Percentiles rank a stretch among this genome's conserved stretches.
Conservation (phyloP, 768 basidiomycete species). For the Nidularia sp. region DNA sequence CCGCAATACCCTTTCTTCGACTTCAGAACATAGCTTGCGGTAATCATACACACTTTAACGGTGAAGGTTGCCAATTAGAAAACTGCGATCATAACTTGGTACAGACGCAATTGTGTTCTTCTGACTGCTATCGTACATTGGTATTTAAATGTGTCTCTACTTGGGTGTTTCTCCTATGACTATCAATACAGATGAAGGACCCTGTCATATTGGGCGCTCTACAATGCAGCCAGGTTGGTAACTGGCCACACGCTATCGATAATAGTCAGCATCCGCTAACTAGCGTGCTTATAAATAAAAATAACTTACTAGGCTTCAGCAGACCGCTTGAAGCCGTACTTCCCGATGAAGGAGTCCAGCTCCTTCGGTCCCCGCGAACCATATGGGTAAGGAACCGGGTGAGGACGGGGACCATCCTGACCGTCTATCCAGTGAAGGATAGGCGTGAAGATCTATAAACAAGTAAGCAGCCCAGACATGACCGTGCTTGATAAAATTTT, state of each 20-base stretch:
- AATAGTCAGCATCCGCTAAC: neutral
- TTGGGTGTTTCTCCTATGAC: no score
- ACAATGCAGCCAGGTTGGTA: constrained; percentile 61
- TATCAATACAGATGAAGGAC: no score
- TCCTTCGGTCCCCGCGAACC: constrained; percentile 93
- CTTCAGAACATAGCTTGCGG: no score
- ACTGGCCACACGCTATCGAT: constrained; percentile 65
- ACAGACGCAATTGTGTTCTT: no score
- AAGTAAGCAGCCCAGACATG: neutral
- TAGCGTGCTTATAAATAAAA: neutral
- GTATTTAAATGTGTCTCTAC: no score
- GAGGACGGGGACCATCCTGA: constrained; percentile 58
- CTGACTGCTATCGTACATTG: no score
- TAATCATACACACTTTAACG: no score
- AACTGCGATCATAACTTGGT: no score
- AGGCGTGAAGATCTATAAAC: constrained; percentile 80
- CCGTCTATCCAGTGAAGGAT: constrained; percentile 97
- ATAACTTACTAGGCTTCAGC: constrained; percentile 67
- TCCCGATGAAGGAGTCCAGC: constrained; percentile 69
- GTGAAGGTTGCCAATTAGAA: no score
- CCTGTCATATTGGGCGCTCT: constrained; percentile 1
- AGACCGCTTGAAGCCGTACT: constrained; percentile 75
- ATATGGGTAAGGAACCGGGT: constrained; percentile 79
- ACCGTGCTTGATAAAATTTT: neutral
- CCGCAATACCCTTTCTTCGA: no score